phyloP scores from a whole-genome alignment of 2,329 filamentous ascomycete genomes.

The Fusarium metavorans region DNA sequence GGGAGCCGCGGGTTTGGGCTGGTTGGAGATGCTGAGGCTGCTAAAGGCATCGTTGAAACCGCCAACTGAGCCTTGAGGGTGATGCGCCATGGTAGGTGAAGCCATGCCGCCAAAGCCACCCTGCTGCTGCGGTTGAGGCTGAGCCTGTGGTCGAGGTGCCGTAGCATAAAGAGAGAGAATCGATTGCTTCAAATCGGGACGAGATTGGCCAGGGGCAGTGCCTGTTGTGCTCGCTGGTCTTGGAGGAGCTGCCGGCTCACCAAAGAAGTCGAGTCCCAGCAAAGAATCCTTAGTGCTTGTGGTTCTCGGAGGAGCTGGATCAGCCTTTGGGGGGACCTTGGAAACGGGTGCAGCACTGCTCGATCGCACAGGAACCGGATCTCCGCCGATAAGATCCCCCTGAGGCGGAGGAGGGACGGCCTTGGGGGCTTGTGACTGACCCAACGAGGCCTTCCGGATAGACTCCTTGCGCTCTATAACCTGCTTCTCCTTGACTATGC shows the following conservation, averaged over 20 bases:
- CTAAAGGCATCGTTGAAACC: constrained; percentile 82
- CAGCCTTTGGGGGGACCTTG: constrained; percentile 69
- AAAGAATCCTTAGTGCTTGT: constrained; percentile 88
- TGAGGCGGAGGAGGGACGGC: constrained; percentile 58
- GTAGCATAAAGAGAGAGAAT: constrained; percentile 95
- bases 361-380: constrained; percentile 75
- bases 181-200: constrained; percentile 96
- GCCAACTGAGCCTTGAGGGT: constrained; percentile 63
- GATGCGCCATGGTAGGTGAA: constrained; percentile 66
- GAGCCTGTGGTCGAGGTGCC: constrained; percentile 79
- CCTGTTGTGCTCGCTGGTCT: constrained; percentile 86
- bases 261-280: constrained; percentile 92
- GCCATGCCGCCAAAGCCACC: constrained; percentile 76
- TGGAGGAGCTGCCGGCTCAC: constrained; percentile 77
- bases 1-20: constrained; percentile 57
- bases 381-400: constrained; percentile 86
- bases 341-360: constrained; percentile 78
- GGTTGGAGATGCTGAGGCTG: constrained; percentile 58
- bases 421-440: constrained; percentile 54
- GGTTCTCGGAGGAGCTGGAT: constrained; percentile 74
- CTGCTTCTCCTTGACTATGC: constrained; percentile 75
- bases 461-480: constrained; percentile 70
- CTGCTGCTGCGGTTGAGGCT: constrained; percentile 62
- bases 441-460: constrained; percentile 69
- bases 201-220: constrained; percentile 74